Evolutionary conservation across 2,329 filamentous ascomycete genomes (phyloP), one percentile per base, ranked within the genome.

Genomic region (Amauroascus niger): DNA sequence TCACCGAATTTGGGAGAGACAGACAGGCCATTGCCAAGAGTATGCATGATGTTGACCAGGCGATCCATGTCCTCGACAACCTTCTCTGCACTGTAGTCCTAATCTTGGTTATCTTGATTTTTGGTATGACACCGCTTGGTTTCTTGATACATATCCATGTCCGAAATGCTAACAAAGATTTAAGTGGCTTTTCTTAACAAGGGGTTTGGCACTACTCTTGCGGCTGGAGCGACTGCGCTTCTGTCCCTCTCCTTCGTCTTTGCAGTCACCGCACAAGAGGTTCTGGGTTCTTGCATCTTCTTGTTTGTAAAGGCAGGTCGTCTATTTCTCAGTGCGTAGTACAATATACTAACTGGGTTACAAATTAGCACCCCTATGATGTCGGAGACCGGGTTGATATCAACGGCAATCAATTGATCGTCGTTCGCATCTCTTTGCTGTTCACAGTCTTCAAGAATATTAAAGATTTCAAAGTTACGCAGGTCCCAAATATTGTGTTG

Each of bases 231-330:
- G 58, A 96, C 93, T 1, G 86, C 93, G 0, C 78, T 98, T 40
- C 81, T 98, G 8, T 97, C 91, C 5, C 76, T 97, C n/a, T 96
- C 91, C 3, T 98, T 98, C 73, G 86, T 96, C 62, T 97, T 98
- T 69, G 84, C 90, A 22, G 85, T 86, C 53, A 96, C 90, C 1
- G 84, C 86, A 2, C 90, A 96, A 70, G 93, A 98, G 70, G 86
- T 98, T 59, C 80, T 98, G n/a, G 91, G 91, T 64, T 96, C 90
- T 35, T 97, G 91, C 74, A 95, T 98, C 64, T 98, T 98, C 75
- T 75, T 98, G 1, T 98, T 98, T 64, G 88, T 97, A 75, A 98
- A 98, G 43, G 53, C 47, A 37, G 18, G 53, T 41, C 18, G 8
- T 13, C 24, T 37, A 7, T 33, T 2, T 41, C 6, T 6, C 3